Evolutionary conservation across 2,329 filamentous ascomycete species (phyloP), one percentile per base, ranked within the genome.

Genomic region (Colletotrichum agaves): DNA sequence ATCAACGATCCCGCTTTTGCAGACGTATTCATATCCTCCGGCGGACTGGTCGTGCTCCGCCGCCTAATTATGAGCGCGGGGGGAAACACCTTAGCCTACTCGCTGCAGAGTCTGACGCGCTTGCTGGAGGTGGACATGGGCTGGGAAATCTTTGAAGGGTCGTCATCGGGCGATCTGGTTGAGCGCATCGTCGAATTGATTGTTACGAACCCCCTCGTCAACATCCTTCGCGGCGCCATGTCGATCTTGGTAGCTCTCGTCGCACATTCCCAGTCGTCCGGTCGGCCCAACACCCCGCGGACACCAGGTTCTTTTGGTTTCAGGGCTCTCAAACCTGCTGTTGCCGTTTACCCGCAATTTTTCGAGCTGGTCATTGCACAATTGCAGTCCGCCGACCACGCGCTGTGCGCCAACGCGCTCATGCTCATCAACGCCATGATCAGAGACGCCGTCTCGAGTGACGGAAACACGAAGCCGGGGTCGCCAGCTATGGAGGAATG

Each of bases 1-100:
- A 97, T 99, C 80, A 95, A 94, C 77, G 96, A 99, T 80, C 95
- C 95, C 27, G 92, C 94, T 57, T 98, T 98, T 78, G 96, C 96
- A 75, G 96, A 98, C 78, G 90, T 97, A 73, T 99, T 99, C 82
- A 97, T 98, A 70, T 90, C 91, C 58, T 92, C 94, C 56, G 94
- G 94, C 64, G 96, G 96, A 4, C 85, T 98, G 71, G 86, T 90
- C 72, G 90, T 95, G 72, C 83, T 99, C 74, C 89, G 93, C 60
- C 90, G 92, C 63, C 85, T 98, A 61, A 93, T 96, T 71, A 89
- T 98, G 84, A 88, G 89, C 71, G 90, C 94, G 33, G 92, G 88
- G 64, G 96, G 96, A 66, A 99, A 99, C 79, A 98, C 96, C 1
- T 85, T 99, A 76, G 96, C 96, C 69, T 99, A 99, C 81, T 93